Evolutionary conservation across 1,284 basidiomycete genomes (phyloP).

Genomic region (Cystobasidium pallidum): DNA sequence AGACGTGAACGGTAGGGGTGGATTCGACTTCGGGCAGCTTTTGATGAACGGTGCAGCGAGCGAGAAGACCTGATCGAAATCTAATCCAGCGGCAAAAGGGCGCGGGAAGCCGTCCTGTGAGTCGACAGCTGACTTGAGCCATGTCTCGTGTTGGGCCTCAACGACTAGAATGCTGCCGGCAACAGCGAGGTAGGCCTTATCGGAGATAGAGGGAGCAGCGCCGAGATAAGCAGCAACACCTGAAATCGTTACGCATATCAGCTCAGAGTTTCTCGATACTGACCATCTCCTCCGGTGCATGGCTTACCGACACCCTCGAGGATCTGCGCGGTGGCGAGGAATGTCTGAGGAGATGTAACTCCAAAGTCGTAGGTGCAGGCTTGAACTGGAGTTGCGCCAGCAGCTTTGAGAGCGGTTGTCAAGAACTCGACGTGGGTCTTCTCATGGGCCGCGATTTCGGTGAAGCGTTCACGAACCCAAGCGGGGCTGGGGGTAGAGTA

Average conservation of each 20-base stretch:
- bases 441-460: slow-evolving; percentile 67
- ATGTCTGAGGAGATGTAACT: slow-evolving; percentile 62
- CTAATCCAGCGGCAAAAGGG: slow-evolving; percentile 61
- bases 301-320: slow-evolving; percentile 64
- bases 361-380: slow-evolving; percentile 67
- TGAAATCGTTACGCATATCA: too few relatives aligned
- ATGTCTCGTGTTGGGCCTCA: slow-evolving; percentile 55
- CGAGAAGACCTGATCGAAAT: slow-evolving; percentile 57
- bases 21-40: slow-evolving; percentile 62
- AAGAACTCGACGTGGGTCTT: slow-evolving; percentile 62
- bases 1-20: slow-evolving; percentile 54
- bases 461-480: slow-evolving; percentile 56
- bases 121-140: slow-evolving; percentile 37
- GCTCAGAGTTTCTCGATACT: too few relatives aligned
- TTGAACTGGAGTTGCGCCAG: slow-evolving; percentile 62
- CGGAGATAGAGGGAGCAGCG: slow-evolving; percentile 43
- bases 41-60: slow-evolving; percentile 58
- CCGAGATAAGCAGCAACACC: slow-evolving; percentile 46
- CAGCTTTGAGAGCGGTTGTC: slow-evolving; percentile 59
- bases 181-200: slow-evolving; percentile 56
- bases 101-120: slow-evolving; percentile 35
- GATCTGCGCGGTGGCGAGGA: slow-evolving; percentile 63
- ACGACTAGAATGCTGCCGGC: slow-evolving; percentile 59
- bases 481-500: slow-evolving; percentile 62
- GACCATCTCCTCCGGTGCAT: slow-evolving; percentile 35